A percentile compares a stretch with the other conserved stretches of the same genome.
Conservation (phyloP, 2,329 filamentous ascomycete genomes). For the Ophiostoma perfectum region DNA sequence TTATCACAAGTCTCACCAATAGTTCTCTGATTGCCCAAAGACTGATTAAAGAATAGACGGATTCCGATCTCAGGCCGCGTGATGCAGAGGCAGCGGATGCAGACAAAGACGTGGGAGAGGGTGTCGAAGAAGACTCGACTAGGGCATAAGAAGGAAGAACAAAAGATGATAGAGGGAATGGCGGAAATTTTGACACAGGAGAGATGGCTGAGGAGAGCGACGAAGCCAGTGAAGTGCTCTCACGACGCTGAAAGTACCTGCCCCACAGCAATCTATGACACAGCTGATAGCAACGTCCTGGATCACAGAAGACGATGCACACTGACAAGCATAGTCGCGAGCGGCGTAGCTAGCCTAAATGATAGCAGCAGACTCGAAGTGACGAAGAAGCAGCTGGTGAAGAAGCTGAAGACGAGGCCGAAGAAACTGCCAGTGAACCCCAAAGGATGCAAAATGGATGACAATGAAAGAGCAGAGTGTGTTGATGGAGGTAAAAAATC, state of each 20-base stretch:
- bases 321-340: background rate
- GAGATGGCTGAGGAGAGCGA: background rate
- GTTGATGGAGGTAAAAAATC: background rate
- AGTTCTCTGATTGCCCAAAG: too few relatives aligned
- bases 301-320: background rate
- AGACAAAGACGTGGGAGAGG: background rate
- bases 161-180: too few relatives aligned
- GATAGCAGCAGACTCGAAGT: background rate
- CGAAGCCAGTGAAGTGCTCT: background rate
- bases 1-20: too few relatives aligned
- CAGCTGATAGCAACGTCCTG: background rate
- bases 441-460: too few relatives aligned
- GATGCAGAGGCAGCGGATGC: background rate
- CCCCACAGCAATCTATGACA: background rate
- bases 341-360: background rate
- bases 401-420: background rate
- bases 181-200: background rate
- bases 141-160: too few relatives aligned
- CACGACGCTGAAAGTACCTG: too few relatives aligned
- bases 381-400: background rate
- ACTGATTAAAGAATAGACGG: too few relatives aligned
- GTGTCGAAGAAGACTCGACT: background rate
- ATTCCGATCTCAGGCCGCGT: too few relatives aligned
- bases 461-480: background rate
- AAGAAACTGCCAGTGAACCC: background rate